phyloP scores from a whole-genome alignment of 495 filamentous ascomycete genomes.

The Daldinia loculata region DNA sequence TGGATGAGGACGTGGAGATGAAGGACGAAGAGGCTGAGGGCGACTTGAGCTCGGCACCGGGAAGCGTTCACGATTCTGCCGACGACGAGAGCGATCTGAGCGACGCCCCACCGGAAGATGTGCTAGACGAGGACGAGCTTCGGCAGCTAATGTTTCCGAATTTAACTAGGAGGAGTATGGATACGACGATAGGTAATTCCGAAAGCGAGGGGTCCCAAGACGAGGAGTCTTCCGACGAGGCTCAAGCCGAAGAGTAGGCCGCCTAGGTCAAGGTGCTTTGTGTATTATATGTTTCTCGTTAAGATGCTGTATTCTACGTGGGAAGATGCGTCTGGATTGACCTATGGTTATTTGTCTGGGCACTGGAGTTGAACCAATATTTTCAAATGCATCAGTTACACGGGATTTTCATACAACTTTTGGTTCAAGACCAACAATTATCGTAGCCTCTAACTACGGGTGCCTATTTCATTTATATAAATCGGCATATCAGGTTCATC shows the following conservation, averaged over 20 bases:
- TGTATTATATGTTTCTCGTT: not conserved
- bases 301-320: not conserved
- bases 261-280: no score
- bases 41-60: slow-evolving; percentile 54
- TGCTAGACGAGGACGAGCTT: slow-evolving; percentile 56
- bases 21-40: slow-evolving; percentile 47
- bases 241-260: slow-evolving; percentile 9
- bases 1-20: slow-evolving; percentile 39
- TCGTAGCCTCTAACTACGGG: no score
- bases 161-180: slow-evolving; percentile 48
- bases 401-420: no score
- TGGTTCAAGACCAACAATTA: no score
- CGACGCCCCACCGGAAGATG: slow-evolving; percentile 65
- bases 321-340: not conserved
- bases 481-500: no score
- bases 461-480: no score
- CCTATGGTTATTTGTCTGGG: not conserved
- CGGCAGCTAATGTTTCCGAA: slow-evolving; percentile 58
- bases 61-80: slow-evolving; percentile 75
- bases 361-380: not conserved
- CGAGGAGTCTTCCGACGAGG: not conserved
- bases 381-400: not conserved
- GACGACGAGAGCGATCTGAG: slow-evolving; percentile 85
- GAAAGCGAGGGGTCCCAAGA: slow-evolving; percentile 6
- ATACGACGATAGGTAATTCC: slow-evolving; percentile 39